Percentiles rank a stretch among this genome's conserved stretches.
Conservation (phyloP, 2,329 filamentous ascomycete genomes). For the Nannizzia gypsea region DNA sequence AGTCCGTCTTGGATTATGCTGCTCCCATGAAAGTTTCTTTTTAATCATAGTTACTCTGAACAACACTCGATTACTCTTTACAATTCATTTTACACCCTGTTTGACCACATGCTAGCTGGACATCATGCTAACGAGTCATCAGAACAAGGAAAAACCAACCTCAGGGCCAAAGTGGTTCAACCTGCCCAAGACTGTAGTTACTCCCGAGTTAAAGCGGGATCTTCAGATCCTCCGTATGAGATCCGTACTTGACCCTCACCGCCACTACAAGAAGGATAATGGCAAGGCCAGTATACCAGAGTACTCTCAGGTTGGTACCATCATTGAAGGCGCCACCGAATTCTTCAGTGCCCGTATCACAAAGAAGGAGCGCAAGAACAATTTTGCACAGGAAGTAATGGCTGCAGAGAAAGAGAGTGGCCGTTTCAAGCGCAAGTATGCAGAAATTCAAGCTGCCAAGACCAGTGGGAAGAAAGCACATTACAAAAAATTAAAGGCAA, state of each 20-base stretch:
- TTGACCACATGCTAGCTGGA: slow-evolving; percentile 4
- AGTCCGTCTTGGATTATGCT: slow-evolving; percentile 68
- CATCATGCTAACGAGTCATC: slow-evolving; percentile 11
- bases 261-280: slow-evolving; percentile 79
- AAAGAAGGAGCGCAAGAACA: slow-evolving; percentile 79
- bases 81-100: too few species aligned
- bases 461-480: slow-evolving; percentile 78
- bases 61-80: slow-evolving; percentile 28
- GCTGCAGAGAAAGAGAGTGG: slow-evolving; percentile 51
- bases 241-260: slow-evolving; percentile 74
- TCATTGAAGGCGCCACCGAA: slow-evolving; percentile 80
- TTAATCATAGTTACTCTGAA: slow-evolving; percentile 65
- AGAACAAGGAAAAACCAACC: slow-evolving; percentile 45
- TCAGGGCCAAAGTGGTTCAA: slow-evolving; percentile 80
- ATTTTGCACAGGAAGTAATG: slow-evolving; percentile 74
- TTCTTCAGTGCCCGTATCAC: slow-evolving; percentile 69
- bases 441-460: slow-evolving; percentile 70
- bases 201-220: slow-evolving; percentile 75
- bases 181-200: slow-evolving; percentile 71
- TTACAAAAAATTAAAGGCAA: slow-evolving; percentile 66
- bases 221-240: slow-evolving; percentile 83
- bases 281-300: slow-evolving; percentile 60
- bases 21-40: slow-evolving; percentile 54
- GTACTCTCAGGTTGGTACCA: slow-evolving; percentile 78
- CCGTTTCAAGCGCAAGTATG: slow-evolving; percentile 79